Conservation (phyloP, 345 rosid species). For the Hibiscus trionum region DNA sequence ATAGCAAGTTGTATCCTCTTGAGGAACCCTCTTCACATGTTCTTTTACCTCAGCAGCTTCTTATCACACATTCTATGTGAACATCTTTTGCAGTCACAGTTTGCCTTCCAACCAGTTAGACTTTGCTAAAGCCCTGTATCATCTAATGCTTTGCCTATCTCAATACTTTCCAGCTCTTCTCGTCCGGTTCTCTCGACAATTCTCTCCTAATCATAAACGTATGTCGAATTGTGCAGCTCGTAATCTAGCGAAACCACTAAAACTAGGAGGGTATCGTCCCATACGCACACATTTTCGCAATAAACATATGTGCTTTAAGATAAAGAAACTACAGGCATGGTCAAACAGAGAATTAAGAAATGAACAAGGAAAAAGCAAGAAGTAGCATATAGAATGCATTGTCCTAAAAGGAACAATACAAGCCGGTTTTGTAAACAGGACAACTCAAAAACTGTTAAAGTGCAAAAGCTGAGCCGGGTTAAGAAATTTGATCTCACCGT, state of each 20-base stretch:
- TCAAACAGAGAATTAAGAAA: neutral
- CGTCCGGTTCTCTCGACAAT: neutral
- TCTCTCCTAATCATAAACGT: neutral
- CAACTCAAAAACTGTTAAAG: neutral
- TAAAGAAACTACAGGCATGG: neutral
- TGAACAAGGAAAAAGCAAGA: neutral
- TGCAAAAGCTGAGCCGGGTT: too few species aligned
- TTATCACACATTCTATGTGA: neutral
- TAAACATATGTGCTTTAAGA: neutral
- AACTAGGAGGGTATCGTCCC: neutral
- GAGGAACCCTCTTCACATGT: neutral
- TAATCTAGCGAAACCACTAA: neutral
- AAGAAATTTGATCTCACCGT: neutral
- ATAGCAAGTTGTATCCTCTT: neutral
- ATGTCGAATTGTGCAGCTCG: neutral
- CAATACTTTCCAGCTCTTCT: neutral
- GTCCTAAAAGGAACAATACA: neutral
- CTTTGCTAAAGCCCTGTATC: neutral
- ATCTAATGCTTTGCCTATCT: neutral
- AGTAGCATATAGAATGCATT: neutral
- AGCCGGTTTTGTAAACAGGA: neutral
- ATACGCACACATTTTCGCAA: neutral
- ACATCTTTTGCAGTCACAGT: neutral
- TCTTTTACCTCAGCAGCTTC: neutral
- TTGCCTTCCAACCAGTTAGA: neutral